Conservation (phyloP, 2,329 filamentous ascomycete genomes). For the Xylariaceae sp. region DNA sequence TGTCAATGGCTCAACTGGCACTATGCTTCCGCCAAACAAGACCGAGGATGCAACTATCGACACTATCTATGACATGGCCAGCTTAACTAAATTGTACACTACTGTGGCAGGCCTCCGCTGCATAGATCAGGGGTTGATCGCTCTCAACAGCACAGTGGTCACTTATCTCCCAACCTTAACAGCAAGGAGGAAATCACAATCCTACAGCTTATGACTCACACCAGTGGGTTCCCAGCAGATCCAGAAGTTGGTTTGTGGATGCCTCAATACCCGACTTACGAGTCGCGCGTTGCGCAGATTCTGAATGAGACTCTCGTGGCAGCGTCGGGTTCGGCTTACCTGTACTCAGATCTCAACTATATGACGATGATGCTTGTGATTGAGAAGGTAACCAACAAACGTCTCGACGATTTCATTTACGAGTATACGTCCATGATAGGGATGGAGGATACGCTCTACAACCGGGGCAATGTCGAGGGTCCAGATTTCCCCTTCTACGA, state of each 20-base stretch:
- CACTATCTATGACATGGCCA: slow-evolving; percentile 16
- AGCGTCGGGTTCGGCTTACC: slow-evolving; percentile 5
- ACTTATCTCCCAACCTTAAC: slow-evolving; percentile 14
- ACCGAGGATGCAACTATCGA: slow-evolving; percentile 8
- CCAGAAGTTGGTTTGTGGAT: slow-evolving; percentile 11
- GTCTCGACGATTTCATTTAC: slow-evolving; percentile 7
- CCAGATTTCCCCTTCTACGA: slow-evolving; percentile 3
- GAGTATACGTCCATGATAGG: slow-evolving; percentile 15
- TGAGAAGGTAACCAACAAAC: slow-evolving; percentile 7
- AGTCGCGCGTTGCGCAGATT: slow-evolving; percentile 8
- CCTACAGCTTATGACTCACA: slow-evolving; percentile 14
- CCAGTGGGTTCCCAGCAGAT: slow-evolving; percentile 12
- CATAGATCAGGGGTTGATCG: slow-evolving; percentile 10
- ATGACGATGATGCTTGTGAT: slow-evolving; percentile 16
- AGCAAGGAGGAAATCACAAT: slow-evolving; percentile 14
- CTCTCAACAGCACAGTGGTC: slow-evolving; percentile 5
- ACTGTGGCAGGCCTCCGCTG: slow-evolving; percentile 13
- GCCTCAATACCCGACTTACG: slow-evolving; percentile 13
- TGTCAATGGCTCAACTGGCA: slow-evolving; percentile 9
- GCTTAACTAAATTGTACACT: slow-evolving; percentile 13
- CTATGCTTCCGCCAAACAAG: slow-evolving; percentile 5
- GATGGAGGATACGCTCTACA: slow-evolving; percentile 16
- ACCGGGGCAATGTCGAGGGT: slow-evolving; percentile 11
- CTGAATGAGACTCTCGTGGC: slow-evolving; percentile 12
- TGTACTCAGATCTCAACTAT: slow-evolving; percentile 14